A percentile compares a stretch with the other conserved stretches of the same genome.
These are phyloP conservation scores for Penicillium sp. DNA, from an alignment of 2,329 filamentous ascomycete genomes.

Conservation along the genomic window DNA sequence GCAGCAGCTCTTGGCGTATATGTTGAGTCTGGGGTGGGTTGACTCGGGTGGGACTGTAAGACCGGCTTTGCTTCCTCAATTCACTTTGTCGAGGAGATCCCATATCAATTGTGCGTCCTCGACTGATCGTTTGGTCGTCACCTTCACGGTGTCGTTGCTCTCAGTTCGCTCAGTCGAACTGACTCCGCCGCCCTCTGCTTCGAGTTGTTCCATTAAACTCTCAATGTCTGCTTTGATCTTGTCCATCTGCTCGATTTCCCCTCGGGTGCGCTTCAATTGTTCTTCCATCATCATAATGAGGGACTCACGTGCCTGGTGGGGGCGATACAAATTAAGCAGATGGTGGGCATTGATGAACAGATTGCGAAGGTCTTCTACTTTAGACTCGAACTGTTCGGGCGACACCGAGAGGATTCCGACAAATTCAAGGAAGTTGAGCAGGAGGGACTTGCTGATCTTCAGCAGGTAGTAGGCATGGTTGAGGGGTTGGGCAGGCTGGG, in stretches of 20 bases:
- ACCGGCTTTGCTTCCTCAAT: constrained; percentile 19
- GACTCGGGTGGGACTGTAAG: not conserved
- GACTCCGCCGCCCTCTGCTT: constrained; percentile 34
- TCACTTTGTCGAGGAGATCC: constrained; percentile 44
- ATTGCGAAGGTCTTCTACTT: constrained; percentile 76
- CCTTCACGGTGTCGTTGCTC: constrained; percentile 14
- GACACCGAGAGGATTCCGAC: constrained; percentile 70
- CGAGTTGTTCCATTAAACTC: constrained; percentile 41
- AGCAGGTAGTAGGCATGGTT: constrained; percentile 67
- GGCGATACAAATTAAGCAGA: constrained; percentile 89
- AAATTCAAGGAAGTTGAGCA: constrained; percentile 88
- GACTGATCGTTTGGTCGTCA: constrained; percentile 22
- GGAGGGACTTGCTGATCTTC: constrained; percentile 77
- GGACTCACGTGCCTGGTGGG: constrained; percentile 88
- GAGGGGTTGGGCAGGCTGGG: constrained; percentile 44
- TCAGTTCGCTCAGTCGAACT: constrained; percentile 15
- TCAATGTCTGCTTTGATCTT: constrained; percentile 71
- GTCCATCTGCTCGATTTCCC: constrained; percentile 78
- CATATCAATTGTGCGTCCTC: constrained; percentile 43
- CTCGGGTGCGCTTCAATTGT: constrained; percentile 71
- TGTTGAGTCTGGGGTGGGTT: not conserved
- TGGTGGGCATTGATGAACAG: constrained; percentile 91
- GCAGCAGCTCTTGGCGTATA: not conserved
- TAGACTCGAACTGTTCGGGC: constrained; percentile 68
- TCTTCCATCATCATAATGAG: constrained; percentile 87